Percentiles rank a stretch among this genome's conserved stretches.
Evolutionary conservation across 352 stramenopile genomes (phyloP).

Genomic region (Phytopythium oedochilum): DNA sequence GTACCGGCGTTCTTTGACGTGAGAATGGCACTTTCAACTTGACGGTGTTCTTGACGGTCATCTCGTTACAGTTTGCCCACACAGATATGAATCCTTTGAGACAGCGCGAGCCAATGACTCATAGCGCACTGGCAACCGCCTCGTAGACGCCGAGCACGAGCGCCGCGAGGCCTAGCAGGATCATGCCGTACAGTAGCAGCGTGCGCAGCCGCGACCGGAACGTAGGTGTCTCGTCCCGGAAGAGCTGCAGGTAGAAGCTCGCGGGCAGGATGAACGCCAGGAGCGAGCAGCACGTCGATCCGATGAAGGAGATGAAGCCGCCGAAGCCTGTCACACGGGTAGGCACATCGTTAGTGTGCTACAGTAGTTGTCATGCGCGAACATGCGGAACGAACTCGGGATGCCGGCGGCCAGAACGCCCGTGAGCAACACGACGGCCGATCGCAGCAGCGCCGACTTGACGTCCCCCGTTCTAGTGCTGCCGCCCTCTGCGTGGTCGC

Average conservation of each 20-base stretch:
- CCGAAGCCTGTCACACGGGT: constrained; percentile 75
- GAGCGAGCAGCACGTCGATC: constrained; percentile 86
- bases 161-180: constrained; percentile 29
- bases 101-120: too few species aligned
- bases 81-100: too few species aligned
- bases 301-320: constrained; percentile 89
- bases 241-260: constrained; percentile 81
- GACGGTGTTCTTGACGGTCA: too few species aligned
- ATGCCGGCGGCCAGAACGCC: constrained; percentile 74
- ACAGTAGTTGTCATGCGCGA: too few species aligned
- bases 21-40: too few species aligned
- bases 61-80: too few species aligned
- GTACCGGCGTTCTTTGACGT: too few species aligned
- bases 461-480: constrained; percentile 3
- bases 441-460: constrained; percentile 41
- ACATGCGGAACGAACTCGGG: constrained; percentile 29
- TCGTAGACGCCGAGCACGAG: constrained; percentile 31
- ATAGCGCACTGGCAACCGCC: constrained; percentile 23
- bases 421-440: constrained; percentile 66
- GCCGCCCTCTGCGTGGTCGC: constrained; percentile 6
- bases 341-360: not conserved
- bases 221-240: constrained; percentile 28
- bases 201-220: constrained; percentile 14
- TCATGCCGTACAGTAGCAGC: constrained; percentile 29
- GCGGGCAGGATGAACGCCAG: constrained; percentile 87